Percentiles rank a stretch among this genome's conserved stretches.
Conservation (phyloP, 129 eudicot species). For the Artemisia tridentata region DNA sequence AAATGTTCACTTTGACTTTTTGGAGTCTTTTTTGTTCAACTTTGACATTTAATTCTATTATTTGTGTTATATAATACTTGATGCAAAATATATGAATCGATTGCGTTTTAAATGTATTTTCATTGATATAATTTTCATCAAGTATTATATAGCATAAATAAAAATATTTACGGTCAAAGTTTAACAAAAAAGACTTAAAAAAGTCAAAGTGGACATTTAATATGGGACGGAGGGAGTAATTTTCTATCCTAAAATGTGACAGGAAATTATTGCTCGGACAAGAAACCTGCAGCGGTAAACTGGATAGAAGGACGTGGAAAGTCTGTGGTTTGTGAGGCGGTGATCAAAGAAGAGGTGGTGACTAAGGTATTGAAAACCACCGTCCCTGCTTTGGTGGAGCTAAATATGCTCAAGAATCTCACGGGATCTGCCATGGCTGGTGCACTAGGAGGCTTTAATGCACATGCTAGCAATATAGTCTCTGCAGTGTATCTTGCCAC, state of each 20-base stretch:
- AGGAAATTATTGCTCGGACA: conserved; percentile 74
- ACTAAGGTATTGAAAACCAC: conserved; percentile 59
- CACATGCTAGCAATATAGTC: conserved; percentile 78
- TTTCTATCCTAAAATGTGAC: not conserved
- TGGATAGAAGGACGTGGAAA: conserved; percentile 79
- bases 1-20: too few relatives aligned
- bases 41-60: too few relatives aligned
- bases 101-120: too few relatives aligned
- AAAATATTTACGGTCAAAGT: too few relatives aligned
- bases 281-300: conserved; percentile 73
- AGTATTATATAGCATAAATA: too few relatives aligned
- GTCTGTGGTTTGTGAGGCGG: conserved; percentile 76
- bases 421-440: conserved; percentile 79
- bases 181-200: too few relatives aligned
- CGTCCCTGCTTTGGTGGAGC: conserved; percentile 55
- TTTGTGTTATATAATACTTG: too few relatives aligned
- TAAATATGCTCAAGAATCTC: conserved; percentile 71
- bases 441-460: conserved; percentile 76
- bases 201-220: too few relatives aligned
- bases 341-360: conserved; percentile 58
- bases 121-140: too few relatives aligned
- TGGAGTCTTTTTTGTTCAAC: too few relatives aligned
- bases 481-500: conserved; percentile 64
- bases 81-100: too few relatives aligned
- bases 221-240: too few relatives aligned